Percentiles rank a stretch among this genome's conserved stretches.
phyloP scores from a whole-genome alignment of 768 basidiomycete genomes.

The Pholiota microspora region DNA sequence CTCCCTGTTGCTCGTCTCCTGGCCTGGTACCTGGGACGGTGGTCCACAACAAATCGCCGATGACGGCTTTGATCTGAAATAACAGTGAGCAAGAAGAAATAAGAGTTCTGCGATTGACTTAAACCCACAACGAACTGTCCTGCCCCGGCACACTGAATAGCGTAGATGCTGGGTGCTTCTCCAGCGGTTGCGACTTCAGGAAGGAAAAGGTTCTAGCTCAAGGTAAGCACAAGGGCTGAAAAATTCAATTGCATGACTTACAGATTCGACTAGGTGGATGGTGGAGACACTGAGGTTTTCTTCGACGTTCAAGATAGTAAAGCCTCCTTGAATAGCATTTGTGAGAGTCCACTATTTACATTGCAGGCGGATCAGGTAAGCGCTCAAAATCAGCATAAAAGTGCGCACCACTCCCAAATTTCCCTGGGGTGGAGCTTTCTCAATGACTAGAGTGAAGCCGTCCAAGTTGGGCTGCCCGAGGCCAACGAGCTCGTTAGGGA shows the following conservation, averaged over 20 bases:
- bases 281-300: conserved; percentile 3
- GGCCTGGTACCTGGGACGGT: conserved; percentile 7
- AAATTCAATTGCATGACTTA: background rate
- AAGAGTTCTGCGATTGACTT: background rate
- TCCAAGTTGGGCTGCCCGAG: background rate
- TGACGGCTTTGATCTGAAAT: conserved; percentile 8
- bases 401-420: conserved; percentile 9
- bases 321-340: conserved; percentile 9
- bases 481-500: conserved; percentile 5
- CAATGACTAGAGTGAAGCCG: conserved; percentile 3
- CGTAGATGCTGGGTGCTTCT: background rate
- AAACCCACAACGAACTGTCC: conserved; percentile 5
- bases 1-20: conserved; percentile 7
- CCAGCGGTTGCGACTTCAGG: background rate
- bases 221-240: background rate
- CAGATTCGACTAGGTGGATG: conserved; percentile 4
- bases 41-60: conserved; percentile 9
- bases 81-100: background rate
- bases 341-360: conserved; percentile 10
- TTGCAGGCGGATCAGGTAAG: background rate
- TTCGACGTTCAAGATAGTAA: conserved; percentile 8
- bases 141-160: conserved; percentile 8
- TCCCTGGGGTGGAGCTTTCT: conserved; percentile 10
- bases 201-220: conserved; percentile 3
- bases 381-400: background rate